A percentile compares a stretch with the other conserved stretches of the same genome.
Conservation (phyloP, 176 grass and related monocot species). For the Carex littledalei region DNA sequence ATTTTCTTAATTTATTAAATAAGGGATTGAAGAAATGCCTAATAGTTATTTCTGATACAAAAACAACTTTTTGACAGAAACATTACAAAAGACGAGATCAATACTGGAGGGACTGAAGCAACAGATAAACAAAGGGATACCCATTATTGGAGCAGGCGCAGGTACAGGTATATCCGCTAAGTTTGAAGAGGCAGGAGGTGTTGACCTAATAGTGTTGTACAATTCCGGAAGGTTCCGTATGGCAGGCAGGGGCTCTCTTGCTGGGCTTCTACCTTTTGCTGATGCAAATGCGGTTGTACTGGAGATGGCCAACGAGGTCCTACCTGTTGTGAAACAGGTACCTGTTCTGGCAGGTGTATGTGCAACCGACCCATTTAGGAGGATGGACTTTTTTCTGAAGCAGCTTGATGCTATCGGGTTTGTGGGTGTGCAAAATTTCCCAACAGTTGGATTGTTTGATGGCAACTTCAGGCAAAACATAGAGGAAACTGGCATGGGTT, state of each 20-base stretch:
- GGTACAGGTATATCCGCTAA: constrained; percentile 96
- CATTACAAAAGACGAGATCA: constrained; percentile 54
- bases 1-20: not conserved
- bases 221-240: constrained; percentile 91
- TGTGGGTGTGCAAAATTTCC: constrained; percentile 90
- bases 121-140: constrained; percentile 68
- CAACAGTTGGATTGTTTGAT: constrained; percentile 91
- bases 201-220: constrained; percentile 90
- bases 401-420: constrained; percentile 75
- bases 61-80: constrained; percentile 45
- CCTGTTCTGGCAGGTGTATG: constrained; percentile 97
- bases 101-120: constrained; percentile 56
- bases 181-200: constrained; percentile 94
- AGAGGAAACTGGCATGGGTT: constrained; percentile 99
- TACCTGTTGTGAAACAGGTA: constrained; percentile 80
- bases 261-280: constrained; percentile 78
- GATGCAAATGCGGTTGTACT: constrained; percentile 93
- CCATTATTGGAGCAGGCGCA: constrained; percentile 81
- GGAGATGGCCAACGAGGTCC: constrained; percentile 92
- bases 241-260: constrained; percentile 88
- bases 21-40: not conserved
- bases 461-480: constrained; percentile 86
- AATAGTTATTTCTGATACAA: not conserved
- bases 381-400: constrained; percentile 83
- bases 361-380: constrained; percentile 85